A percentile compares a stretch with the other conserved stretches of the same genome.
phyloP scores from a whole-genome alignment of 208 protist genomes.

The Wallacemonas sp. region DNA sequence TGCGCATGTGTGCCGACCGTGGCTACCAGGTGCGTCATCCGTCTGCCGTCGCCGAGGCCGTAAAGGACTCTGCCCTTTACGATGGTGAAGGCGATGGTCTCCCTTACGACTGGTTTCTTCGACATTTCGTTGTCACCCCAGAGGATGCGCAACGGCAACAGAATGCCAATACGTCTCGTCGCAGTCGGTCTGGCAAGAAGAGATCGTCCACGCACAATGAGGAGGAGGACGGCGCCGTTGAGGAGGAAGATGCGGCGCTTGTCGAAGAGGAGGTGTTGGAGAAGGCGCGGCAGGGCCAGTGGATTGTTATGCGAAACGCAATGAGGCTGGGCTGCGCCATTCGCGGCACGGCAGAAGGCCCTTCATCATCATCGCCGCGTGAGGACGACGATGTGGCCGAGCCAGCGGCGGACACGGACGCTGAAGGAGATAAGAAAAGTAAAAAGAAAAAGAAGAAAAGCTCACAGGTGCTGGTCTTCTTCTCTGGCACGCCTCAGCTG shows the following conservation, averaged over 20 bases:
- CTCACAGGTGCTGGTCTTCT: constrained; percentile 58
- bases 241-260: constrained; percentile 8
- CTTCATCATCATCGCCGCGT: background rate
- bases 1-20: constrained; percentile 77
- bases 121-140: constrained; percentile 52
- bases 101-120: constrained; percentile 72
- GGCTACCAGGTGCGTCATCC: constrained; percentile 80
- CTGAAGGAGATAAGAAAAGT: constrained; percentile 2
- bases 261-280: constrained; percentile 21
- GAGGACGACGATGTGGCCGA: background rate
- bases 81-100: constrained; percentile 45
- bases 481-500: constrained; percentile 45
- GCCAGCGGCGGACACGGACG: background rate
- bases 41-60: constrained; percentile 53
- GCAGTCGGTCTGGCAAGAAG: background rate
- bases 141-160: constrained; percentile 21
- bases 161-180: background rate
- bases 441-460: constrained; percentile 21
- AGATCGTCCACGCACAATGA: constrained; percentile 4
- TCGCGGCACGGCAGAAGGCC: background rate
- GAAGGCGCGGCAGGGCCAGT: constrained; percentile 33
- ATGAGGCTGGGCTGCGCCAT: constrained; percentile 61
- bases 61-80: constrained; percentile 39
- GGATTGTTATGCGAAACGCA: constrained; percentile 57
- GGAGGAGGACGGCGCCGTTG: constrained; percentile 21